phyloP scores from a whole-genome alignment of 1,284 basidiomycete species.

The Thelephora terrestris region DNA sequence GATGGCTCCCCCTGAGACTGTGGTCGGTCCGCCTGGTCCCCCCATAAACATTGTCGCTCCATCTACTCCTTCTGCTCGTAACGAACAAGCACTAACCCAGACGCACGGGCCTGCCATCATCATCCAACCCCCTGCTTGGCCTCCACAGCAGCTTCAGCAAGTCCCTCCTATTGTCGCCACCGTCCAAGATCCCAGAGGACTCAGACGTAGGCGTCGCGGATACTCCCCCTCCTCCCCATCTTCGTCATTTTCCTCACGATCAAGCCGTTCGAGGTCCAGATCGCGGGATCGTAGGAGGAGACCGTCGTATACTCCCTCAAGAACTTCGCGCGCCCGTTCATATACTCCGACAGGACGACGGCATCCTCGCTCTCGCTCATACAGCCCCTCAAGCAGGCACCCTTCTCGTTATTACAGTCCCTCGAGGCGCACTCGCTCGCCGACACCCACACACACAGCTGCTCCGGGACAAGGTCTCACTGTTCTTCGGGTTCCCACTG shows the following conservation, averaged over 20 bases:
- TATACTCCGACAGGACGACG: background rate
- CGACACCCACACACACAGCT: background rate
- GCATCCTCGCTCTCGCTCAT: background rate
- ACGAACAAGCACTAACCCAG: background rate
- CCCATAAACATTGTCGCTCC: slow-evolving; percentile 7
- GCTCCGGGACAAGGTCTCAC: background rate
- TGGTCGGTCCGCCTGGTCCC: background rate
- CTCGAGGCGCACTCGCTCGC: slow-evolving; percentile 6
- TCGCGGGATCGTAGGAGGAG: too few relatives aligned
- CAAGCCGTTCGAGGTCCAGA: too few relatives aligned
- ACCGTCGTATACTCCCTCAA: too few relatives aligned
- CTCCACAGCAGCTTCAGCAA: background rate
- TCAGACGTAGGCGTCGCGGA: too few relatives aligned
- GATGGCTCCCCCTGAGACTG: background rate
- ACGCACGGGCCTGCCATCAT: slow-evolving; percentile 3
- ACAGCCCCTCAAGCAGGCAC: background rate
- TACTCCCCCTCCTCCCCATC: too few relatives aligned
- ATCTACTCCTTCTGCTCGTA: background rate
- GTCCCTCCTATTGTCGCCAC: too few relatives aligned
- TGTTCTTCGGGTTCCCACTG: too few relatives aligned
- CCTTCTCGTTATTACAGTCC: background rate
- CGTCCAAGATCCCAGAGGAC: too few relatives aligned
- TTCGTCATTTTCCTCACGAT: too few relatives aligned
- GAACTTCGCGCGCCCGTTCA: too few relatives aligned
- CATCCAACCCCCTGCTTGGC: slow-evolving; percentile 6